These are phyloP conservation scores for Ensete ventricosum DNA, from an alignment of 176 grass and related monocot species.

Conservation along the genomic window DNA sequence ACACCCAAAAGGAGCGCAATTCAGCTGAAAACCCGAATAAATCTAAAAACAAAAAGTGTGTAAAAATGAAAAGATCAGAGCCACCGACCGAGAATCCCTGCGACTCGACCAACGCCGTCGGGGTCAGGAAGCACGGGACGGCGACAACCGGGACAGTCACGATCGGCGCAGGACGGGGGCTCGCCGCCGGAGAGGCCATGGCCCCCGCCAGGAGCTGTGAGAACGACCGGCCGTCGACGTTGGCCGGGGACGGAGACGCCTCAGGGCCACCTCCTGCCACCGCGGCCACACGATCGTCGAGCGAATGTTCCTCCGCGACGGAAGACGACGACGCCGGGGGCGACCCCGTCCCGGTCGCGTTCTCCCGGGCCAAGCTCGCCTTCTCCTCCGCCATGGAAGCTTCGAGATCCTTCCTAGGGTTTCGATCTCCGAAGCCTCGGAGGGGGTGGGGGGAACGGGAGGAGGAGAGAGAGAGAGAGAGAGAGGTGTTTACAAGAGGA, in stretches of 20 bases:
- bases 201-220: constrained; percentile 23
- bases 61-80: constrained; percentile 2
- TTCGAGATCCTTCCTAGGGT: not conserved
- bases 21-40: not conserved
- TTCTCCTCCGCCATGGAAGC: constrained; percentile 10
- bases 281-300: not conserved
- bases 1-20: not conserved
- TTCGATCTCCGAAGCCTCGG: not conserved
- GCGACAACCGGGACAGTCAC: constrained; percentile 48
- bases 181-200: constrained; percentile 19
- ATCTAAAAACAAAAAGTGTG: not conserved
- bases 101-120: constrained; percentile 35
- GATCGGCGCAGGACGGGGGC: constrained; percentile 24
- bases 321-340: not conserved
- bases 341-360: not conserved
- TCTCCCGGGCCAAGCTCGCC: not conserved
- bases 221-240: constrained; percentile 22
- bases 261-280: not conserved
- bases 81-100: constrained; percentile 59
- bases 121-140: constrained; percentile 47
- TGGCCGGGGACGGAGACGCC: not conserved
- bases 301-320: not conserved
- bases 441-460: not conserved
- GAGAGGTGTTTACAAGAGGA: not conserved
- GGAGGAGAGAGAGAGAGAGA: not conserved